These are phyloP conservation scores for Climacium dendroides DNA, from an alignment of 225 moss, liverwort and hornwort species.

Conservation along the genomic window DNA sequence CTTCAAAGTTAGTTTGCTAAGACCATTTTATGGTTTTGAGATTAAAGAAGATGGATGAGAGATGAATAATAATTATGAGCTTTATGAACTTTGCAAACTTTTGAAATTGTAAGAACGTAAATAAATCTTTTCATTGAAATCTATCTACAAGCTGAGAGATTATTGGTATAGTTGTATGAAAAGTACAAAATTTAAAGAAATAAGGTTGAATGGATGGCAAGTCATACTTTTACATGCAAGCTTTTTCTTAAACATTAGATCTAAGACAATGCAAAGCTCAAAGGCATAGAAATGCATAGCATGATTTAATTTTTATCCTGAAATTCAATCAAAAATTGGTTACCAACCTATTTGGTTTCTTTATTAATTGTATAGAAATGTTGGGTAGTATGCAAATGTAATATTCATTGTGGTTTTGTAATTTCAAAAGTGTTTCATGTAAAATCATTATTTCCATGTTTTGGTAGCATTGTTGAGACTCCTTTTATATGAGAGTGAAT, in stretches of 20 bases:
- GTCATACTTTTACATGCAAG: background rate
- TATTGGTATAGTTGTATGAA: no score
- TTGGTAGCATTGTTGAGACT: background rate
- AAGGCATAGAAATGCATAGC: background rate
- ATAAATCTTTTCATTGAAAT: background rate
- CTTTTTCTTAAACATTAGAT: background rate
- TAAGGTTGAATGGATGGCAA: background rate
- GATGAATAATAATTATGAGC: no score
- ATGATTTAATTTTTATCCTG: background rate
- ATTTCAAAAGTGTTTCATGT: background rate
- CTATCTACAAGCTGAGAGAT: no score
- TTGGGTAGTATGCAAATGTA: background rate
- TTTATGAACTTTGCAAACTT: no score
- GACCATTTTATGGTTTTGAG: no score
- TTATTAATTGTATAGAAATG: background rate
- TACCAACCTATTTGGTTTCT: background rate
- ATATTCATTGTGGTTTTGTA: rapidly evolving
- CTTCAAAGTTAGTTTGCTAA: no score
- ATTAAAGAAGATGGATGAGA: no score
- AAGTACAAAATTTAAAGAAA: no score
- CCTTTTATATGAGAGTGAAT: background rate
- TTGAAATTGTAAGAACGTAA: no score
- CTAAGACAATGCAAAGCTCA: background rate
- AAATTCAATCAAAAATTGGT: background rate
- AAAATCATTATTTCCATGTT: background rate